phyloP scores from a whole-genome alignment of 495 filamentous ascomycete species.

The Penicillium lagena region DNA sequence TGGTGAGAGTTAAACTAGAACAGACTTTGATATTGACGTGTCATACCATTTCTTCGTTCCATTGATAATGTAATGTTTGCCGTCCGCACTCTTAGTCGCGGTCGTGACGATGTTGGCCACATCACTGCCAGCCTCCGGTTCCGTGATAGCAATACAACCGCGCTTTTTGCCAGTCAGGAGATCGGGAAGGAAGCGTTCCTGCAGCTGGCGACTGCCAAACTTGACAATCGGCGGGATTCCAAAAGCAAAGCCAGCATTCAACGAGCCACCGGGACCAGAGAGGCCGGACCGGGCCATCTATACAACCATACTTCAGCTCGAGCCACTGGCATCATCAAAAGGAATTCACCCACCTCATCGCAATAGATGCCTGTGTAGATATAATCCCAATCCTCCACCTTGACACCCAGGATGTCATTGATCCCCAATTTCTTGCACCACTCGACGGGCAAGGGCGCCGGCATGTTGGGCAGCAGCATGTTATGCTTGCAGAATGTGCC shows the following conservation, averaged over 20 bases:
- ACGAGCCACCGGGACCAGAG: slow-evolving; percentile 48
- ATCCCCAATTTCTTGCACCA: slow-evolving; percentile 62
- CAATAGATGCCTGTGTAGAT: slow-evolving; percentile 61
- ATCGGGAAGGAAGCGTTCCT: slow-evolving; percentile 60
- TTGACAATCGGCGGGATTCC: slow-evolving; percentile 65
- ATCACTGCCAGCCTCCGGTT: slow-evolving; percentile 66
- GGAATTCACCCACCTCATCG: slow-evolving; percentile 46
- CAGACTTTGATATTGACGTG: too few species aligned
- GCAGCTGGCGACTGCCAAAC: slow-evolving; percentile 52
- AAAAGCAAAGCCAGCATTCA: slow-evolving; percentile 66
- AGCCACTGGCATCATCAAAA: neutral
- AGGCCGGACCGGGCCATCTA: slow-evolving; percentile 59
- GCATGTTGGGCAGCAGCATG: slow-evolving; percentile 59
- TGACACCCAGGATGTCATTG: slow-evolving; percentile 58
- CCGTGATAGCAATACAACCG: slow-evolving; percentile 71
- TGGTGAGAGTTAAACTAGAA: slow-evolving; percentile 6
- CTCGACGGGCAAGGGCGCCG: slow-evolving; percentile 58
- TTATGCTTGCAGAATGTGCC: slow-evolving; percentile 51
- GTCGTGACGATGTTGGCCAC: slow-evolving; percentile 66
- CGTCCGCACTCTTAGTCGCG: slow-evolving; percentile 55
- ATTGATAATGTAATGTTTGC: slow-evolving; percentile 64
- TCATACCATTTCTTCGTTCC: slow-evolving; percentile 71
- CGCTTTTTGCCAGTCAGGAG: slow-evolving; percentile 60
- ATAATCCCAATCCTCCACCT: slow-evolving; percentile 71
- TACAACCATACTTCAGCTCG: neutral